Conservation (phyloP, 2,329 filamentous ascomycete genomes). For the Epichloe festucae region DNA sequence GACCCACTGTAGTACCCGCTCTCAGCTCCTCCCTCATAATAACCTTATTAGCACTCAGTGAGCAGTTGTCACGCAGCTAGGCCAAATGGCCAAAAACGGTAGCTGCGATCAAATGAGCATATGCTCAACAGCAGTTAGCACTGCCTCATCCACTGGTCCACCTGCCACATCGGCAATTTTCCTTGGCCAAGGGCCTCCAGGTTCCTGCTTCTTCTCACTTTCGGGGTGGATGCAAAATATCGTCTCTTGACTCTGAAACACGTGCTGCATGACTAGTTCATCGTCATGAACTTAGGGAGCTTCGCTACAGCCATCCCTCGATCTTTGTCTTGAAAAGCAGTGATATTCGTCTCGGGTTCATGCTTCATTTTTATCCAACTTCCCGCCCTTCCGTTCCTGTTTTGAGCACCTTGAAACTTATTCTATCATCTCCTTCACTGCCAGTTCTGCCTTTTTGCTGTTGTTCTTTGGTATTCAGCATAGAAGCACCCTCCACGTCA, state of each 20-base stretch:
- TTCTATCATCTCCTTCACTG: not conserved
- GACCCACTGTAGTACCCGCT: not conserved
- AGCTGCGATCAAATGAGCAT: no score
- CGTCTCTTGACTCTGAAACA: not conserved
- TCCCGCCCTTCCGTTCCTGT: no score
- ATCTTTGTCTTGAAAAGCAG: not conserved
- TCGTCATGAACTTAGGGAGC: conserved; percentile 1
- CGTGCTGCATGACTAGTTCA: not conserved
- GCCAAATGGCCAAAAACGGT: no score
- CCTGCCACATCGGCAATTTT: not conserved
- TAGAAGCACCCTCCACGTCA: not conserved
- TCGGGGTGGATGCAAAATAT: not conserved
- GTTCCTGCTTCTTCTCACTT: no score
- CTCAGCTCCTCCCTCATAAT: not conserved
- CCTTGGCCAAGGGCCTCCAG: not conserved
- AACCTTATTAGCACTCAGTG: no score
- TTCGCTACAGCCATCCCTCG: not conserved
- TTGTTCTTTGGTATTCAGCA: not conserved
- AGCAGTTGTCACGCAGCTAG: no score
- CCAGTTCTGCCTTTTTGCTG: not conserved
- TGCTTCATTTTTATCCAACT: not conserved
- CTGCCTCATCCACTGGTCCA: not conserved
- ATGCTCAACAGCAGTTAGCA: no score
- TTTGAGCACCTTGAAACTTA: not conserved
- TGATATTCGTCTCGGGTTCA: not conserved